Evolutionary conservation across 768 basidiomycete species (phyloP).

Genomic region (Russula griseocarnosa): DNA sequence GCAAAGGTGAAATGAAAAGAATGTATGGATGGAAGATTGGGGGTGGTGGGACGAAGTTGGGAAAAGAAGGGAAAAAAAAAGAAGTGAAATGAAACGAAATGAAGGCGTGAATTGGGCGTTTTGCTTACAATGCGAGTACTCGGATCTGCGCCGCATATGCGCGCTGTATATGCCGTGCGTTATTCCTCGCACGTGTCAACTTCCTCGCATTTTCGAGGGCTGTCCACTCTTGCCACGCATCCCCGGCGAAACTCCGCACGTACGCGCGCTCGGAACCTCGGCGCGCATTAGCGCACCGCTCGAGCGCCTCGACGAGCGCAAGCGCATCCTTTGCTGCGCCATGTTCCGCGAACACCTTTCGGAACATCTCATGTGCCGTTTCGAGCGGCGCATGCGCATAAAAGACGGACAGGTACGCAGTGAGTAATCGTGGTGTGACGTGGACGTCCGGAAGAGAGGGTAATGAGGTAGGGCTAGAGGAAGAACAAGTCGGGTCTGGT

Average conservation of each 20-base stretch:
- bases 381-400: constrained; percentile 56
- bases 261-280: constrained; percentile 44
- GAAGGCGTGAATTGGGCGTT: neutral
- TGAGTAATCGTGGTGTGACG: constrained; percentile 61
- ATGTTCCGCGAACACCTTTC: constrained; percentile 44
- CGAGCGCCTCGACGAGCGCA: constrained; percentile 62
- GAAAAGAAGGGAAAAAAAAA: constrained; percentile 32
- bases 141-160: constrained; percentile 68
- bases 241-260: constrained; percentile 52
- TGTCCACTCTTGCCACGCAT: constrained; percentile 66
- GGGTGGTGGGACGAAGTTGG: constrained; percentile 1
- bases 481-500: neutral
- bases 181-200: constrained; percentile 21
- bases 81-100: neutral
- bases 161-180: constrained; percentile 58
- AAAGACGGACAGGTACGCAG: constrained; percentile 77
- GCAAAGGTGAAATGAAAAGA: neutral
- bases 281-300: constrained; percentile 50
- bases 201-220: constrained; percentile 41
- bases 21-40: neutral
- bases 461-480: neutral
- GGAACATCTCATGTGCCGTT: constrained; percentile 46
- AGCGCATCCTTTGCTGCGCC: constrained; percentile 48
- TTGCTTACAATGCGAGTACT: constrained; percentile 51
- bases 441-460: constrained; percentile 46